A percentile compares a stretch with the other conserved stretches of the same genome.
Evolutionary conservation across 371 early-diverging fungal species (phyloP).

Genomic region (Mycotypha africana): DNA sequence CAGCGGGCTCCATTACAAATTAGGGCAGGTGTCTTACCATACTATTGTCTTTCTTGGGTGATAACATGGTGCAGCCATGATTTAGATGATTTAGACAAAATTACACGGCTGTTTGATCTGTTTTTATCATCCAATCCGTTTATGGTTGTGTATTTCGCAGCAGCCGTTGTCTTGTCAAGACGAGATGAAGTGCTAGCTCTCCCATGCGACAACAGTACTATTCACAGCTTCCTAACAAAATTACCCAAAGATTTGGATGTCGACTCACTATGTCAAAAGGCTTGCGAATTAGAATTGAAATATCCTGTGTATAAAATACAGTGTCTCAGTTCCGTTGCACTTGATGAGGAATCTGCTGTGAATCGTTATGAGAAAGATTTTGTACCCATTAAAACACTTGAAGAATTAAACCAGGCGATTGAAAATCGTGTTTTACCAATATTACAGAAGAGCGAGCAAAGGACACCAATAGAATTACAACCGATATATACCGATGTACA

Average conservation of each 20-base stretch:
- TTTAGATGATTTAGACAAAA: constrained; percentile 44
- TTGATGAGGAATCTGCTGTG: constrained; percentile 29
- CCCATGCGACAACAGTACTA: constrained; percentile 45
- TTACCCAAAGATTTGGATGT: constrained; percentile 44
- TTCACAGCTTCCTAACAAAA: constrained; percentile 56
- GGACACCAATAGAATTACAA: constrained; percentile 10
- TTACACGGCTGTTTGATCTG: constrained; percentile 71
- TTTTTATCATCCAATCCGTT: constrained; percentile 68
- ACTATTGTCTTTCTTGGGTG: constrained; percentile 79
- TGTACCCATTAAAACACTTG: constrained; percentile 1
- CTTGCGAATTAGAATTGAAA: constrained; percentile 31
- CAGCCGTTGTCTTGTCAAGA: constrained; percentile 56
- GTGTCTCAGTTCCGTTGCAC: constrained; percentile 26
- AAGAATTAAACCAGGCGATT: background rate
- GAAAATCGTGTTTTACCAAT: constrained; percentile 6
- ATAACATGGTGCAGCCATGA: constrained; percentile 88
- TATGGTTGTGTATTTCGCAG: constrained; percentile 70
- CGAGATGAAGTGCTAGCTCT: constrained; percentile 36
- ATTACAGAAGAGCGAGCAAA: constrained; percentile 10
- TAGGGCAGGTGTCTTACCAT: constrained; percentile 65
- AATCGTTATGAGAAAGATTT: constrained; percentile 24
- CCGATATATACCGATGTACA: background rate
- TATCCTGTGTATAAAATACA: constrained; percentile 41
- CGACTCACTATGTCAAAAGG: constrained; percentile 29
- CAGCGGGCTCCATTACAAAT: too few relatives aligned